Evolutionary conservation across 306 rosid species (phyloP).

Genomic region (Cajanus cajan): DNA sequence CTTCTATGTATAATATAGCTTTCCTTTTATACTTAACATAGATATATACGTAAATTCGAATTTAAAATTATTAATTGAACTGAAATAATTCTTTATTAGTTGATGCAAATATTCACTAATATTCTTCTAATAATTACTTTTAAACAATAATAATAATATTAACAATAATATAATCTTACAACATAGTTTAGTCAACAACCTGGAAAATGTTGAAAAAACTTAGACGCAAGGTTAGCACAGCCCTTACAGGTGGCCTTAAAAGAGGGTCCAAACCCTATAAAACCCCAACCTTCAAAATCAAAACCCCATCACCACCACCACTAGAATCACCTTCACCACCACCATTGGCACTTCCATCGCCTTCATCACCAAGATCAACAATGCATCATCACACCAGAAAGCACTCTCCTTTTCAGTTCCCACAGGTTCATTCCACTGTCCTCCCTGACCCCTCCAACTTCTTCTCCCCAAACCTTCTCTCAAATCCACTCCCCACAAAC

Average conservation of each 20-base stretch:
- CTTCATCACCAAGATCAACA: neutral
- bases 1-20: too few relatives aligned
- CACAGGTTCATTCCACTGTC: conserved; percentile 53
- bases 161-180: neutral
- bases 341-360: too few relatives aligned
- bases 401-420: conserved; percentile 58
- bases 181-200: conserved; percentile 16
- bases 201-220: conserved; percentile 31
- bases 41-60: too few relatives aligned
- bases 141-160: too few relatives aligned
- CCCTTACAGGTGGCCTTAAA: neutral
- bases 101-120: too few relatives aligned
- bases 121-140: too few relatives aligned
- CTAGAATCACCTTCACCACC: neutral
- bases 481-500: conserved; percentile 75
- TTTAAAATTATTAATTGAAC: too few relatives aligned
- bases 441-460: conserved; percentile 73
- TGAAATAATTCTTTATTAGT: too few relatives aligned
- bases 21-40: too few relatives aligned
- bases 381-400: conserved; percentile 14
- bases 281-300: conserved; percentile 6
- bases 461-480: conserved; percentile 61
- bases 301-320: neutral
- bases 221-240: conserved; percentile 25
- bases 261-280: conserved; percentile 25